These are phyloP conservation scores for Yamadazyma paraphyllophila DNA, from an alignment of 805 yeast species.

Conservation along the genomic window DNA sequence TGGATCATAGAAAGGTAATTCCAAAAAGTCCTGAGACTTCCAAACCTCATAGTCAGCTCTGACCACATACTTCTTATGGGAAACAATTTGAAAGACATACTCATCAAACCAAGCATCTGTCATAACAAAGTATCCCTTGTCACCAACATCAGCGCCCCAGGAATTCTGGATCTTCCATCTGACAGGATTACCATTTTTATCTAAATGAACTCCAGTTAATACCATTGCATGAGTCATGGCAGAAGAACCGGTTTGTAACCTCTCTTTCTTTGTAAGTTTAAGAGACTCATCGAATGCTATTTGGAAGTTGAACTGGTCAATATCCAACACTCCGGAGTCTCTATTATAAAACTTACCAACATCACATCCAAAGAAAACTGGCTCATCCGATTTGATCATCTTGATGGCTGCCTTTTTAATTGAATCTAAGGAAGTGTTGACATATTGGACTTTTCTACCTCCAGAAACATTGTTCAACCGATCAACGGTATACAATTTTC, in stretches of 20 bases:
- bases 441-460: constrained; percentile 67
- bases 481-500: constrained; percentile 65
- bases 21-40: constrained; percentile 30
- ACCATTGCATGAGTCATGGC: constrained; percentile 91
- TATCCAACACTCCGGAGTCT: constrained; percentile 68
- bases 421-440: constrained; percentile 60
- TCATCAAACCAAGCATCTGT: constrained; percentile 45
- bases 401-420: constrained; percentile 62
- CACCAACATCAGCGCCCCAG: constrained; percentile 42
- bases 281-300: constrained; percentile 52
- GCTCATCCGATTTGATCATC: constrained; percentile 68
- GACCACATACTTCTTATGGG: constrained; percentile 35
- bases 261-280: constrained; percentile 59
- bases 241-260: constrained; percentile 68
- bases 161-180: constrained; percentile 47
- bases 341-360: constrained; percentile 76
- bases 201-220: constrained; percentile 77
- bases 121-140: constrained; percentile 43
- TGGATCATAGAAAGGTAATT: constrained; percentile 42
- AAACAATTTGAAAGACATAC: constrained; percentile 42
- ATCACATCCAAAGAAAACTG: constrained; percentile 86
- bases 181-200: constrained; percentile 42
- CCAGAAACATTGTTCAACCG: constrained; percentile 71
- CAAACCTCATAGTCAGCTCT: constrained; percentile 35
- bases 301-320: constrained; percentile 64